Conservation (phyloP, 2,329 filamentous ascomycete species). For the Alternaria ventricosa region DNA sequence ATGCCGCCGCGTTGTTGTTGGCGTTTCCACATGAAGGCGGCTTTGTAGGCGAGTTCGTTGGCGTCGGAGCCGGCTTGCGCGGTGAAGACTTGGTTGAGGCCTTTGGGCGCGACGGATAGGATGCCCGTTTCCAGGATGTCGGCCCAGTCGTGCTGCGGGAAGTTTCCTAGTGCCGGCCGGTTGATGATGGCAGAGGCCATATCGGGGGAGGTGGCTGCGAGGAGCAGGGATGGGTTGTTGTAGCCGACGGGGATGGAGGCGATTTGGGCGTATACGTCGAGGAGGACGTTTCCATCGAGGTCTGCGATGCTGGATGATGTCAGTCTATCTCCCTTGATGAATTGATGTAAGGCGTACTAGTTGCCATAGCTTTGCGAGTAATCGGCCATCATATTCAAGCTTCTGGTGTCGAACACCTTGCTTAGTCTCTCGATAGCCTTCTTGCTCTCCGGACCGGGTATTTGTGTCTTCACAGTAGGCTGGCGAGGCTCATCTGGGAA, state of each 20-base stretch:
- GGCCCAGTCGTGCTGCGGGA: slow-evolving; percentile 85
- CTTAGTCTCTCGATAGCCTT: slow-evolving; percentile 73
- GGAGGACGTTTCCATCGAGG: slow-evolving; percentile 72
- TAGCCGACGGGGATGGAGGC: slow-evolving; percentile 92
- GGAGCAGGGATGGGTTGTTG: slow-evolving; percentile 80
- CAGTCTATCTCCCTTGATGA: neutral
- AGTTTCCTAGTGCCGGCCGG: slow-evolving; percentile 88
- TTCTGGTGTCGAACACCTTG: slow-evolving; percentile 83
- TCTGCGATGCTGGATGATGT: slow-evolving; percentile 62
- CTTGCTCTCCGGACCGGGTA: slow-evolving; percentile 79
- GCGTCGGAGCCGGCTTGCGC: slow-evolving; percentile 88
- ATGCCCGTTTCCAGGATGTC: slow-evolving; percentile 79
- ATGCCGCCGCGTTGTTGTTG: slow-evolving; percentile 81
- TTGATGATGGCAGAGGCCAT: slow-evolving; percentile 86
- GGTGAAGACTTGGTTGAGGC: slow-evolving; percentile 88
- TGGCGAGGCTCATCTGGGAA: slow-evolving; percentile 65
- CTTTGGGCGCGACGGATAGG: slow-evolving; percentile 81
- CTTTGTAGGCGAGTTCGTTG: slow-evolving; percentile 95
- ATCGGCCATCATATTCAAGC: slow-evolving; percentile 68
- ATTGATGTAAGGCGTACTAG: slow-evolving; percentile 60
- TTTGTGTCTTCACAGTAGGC: slow-evolving; percentile 63
- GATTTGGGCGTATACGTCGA: slow-evolving; percentile 89
- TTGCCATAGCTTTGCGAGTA: slow-evolving; percentile 65
- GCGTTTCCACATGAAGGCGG: slow-evolving; percentile 90
- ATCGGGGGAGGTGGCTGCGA: slow-evolving; percentile 74